These are phyloP conservation scores for Begonia fuchsioides DNA, from an alignment of 306 rosid species.

Conservation along the genomic window DNA sequence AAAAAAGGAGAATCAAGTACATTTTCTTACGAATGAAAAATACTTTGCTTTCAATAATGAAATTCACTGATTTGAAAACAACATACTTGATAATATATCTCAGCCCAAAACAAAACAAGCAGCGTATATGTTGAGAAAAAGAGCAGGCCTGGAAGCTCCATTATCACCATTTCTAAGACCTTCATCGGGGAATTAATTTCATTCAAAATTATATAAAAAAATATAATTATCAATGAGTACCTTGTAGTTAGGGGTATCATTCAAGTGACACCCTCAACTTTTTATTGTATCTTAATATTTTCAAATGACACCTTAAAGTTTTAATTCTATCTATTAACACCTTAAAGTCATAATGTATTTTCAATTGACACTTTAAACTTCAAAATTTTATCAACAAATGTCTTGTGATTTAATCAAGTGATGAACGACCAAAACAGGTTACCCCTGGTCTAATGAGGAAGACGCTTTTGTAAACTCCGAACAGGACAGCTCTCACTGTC, in stretches of 20 bases:
- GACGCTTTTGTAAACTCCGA: slow-evolving; percentile 42
- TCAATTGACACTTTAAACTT: too few relatives aligned
- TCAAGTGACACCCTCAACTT: too few relatives aligned
- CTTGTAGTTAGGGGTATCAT: too few relatives aligned
- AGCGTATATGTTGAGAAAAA: slow-evolving; percentile 71
- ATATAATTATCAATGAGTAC: too few relatives aligned
- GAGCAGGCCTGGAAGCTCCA: slow-evolving; percentile 74
- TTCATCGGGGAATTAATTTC: slow-evolving; percentile 13
- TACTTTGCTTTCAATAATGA: too few relatives aligned
- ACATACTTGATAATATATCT: slow-evolving; percentile 68
- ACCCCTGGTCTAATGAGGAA: slow-evolving; percentile 46
- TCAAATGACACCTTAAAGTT: too few relatives aligned
- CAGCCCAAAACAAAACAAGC: slow-evolving; percentile 79
- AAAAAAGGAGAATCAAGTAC: slow-evolving; percentile 13
- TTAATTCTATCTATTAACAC: too few relatives aligned
- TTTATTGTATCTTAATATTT: too few relatives aligned
- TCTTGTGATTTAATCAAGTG: background rate
- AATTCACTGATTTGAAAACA: slow-evolving; percentile 1
- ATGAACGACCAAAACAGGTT: slow-evolving; percentile 7
- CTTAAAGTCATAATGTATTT: too few relatives aligned
- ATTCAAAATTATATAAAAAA: slow-evolving; percentile 3
- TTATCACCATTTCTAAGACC: slow-evolving; percentile 45
- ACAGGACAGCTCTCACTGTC: slow-evolving; percentile 56
- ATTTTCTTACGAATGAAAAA: slow-evolving; percentile 4
- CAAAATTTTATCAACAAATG: too few relatives aligned